Evolutionary conservation across 148 eudicot genomes (phyloP), one percentile per base, ranked within the genome.

Genomic region (Beta vulgaris): DNA sequence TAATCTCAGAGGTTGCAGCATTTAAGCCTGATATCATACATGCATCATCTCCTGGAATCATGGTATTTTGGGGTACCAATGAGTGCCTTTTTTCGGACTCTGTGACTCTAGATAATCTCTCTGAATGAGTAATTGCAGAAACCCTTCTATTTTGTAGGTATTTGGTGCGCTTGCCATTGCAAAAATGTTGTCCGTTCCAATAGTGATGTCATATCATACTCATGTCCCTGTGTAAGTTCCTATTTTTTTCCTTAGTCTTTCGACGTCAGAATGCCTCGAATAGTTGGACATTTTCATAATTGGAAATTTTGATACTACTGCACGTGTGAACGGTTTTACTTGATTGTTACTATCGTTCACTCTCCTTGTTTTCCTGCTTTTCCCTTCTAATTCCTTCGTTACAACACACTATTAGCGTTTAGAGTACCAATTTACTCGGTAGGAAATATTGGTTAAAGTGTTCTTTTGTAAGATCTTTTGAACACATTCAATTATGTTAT

Each of bases 131-230:
- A 6, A 3, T n/a, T 32, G 7, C 7, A 28, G 25, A 51, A 43
- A n/a, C 53, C 61, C 73, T 23, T 34, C 39, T 77, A 15, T 63
- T 37, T 46, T 85, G 31, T 73, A 95, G 97, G 98, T 95, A 32
- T 95, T 95, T 73, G 96, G 98, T 36, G 97, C 97, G 35, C 97
- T 92, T 40, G 76, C 85, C 80, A 95, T 95, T 71, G 98, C 97
- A 44, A 90, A 95, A 86, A 81, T 95, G 76, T 73, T 95, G 67
- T 87, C 76, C 69, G 96, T 92, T 69, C 98, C 97, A 15, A 82
- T 92, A 70, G 97, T 95, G 82, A 95, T 95, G 98, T 95, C 98
- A 42, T 95, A 92, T 82, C 96, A 95, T 78, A 95, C 98, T 7
- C 98, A 95, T 75, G 93, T 95, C 68, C 98, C 98, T 76, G 96